Evolutionary conservation across 116 monocot genomes (phyloP).

Genomic region (Cymodocea nodosa): DNA sequence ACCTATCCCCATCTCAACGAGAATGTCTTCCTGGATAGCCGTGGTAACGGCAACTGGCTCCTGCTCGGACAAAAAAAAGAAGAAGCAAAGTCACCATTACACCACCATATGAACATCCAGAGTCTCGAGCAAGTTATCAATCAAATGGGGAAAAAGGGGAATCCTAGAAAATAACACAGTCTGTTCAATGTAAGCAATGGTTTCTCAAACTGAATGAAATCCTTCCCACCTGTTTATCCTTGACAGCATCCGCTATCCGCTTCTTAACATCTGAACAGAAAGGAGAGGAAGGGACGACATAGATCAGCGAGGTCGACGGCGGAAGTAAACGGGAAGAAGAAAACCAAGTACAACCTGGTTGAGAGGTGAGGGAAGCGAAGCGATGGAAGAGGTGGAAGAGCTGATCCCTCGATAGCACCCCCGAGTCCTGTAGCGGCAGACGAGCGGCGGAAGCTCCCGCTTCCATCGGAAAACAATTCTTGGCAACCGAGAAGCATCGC

Average conservation of each 20-base stretch:
- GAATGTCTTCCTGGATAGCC: slow-evolving; percentile 78
- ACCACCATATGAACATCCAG: too few relatives aligned
- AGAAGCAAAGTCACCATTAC: too few relatives aligned
- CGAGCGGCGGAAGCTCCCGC: background rate
- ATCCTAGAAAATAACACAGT: too few relatives aligned
- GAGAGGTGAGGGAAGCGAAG: slow-evolving; percentile 64
- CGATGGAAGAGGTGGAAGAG: slow-evolving; percentile 78
- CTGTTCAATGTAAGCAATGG: too few relatives aligned
- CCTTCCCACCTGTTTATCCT: slow-evolving; percentile 60
- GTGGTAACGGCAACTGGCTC: slow-evolving; percentile 90
- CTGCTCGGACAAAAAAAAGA: slow-evolving; percentile 21
- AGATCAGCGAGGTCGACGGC: too few relatives aligned
- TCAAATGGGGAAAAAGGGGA: too few relatives aligned
- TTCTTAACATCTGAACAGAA: slow-evolving; percentile 58
- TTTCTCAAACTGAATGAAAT: too few relatives aligned
- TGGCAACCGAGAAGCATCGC: too few relatives aligned
- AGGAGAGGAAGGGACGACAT: background rate
- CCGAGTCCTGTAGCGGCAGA: slow-evolving; percentile 13
- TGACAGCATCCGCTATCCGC: slow-evolving; percentile 67
- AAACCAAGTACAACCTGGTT: slow-evolving; percentile 22
- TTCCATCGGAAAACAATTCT: background rate
- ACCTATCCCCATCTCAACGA: slow-evolving; percentile 88
- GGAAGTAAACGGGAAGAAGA: background rate
- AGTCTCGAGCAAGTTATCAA: too few relatives aligned
- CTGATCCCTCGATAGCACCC: slow-evolving; percentile 70